Evolutionary conservation across 331 rosid species (phyloP), one percentile per base, ranked within the genome.

Genomic region (Malus hybrid): DNA sequence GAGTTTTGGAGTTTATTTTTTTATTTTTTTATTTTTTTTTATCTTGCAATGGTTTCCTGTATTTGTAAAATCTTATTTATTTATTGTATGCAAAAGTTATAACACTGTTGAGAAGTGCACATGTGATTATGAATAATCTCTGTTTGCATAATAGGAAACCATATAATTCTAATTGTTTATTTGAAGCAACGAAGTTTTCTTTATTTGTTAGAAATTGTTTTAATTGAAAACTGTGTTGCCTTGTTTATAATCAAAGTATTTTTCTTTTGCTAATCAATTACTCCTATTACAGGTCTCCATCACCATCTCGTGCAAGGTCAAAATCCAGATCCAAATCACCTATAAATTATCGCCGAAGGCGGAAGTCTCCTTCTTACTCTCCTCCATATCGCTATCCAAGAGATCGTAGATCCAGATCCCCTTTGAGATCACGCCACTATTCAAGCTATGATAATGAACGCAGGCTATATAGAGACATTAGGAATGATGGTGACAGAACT

Each of bases 271-370:
- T 80, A 44, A 29, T 71, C 80, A 60, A 20, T 65, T 50, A 29
- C 64, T 71, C 24, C 44, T 54, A 75, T 64, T 77, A 54, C 77
- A 91, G 98, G 84, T 93, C 97, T 19, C 96, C 99, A 62, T 87
- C 97, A 56, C 73, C 89, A 10, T 22, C 90, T 68, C 86, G 42
- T 32, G 87, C 80, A 68, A 89, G 81, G 83, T 88, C 93, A 46
- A 85, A 59, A 66, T 90, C 99, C 8, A 94, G 91, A 85, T 94
- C 99, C 28, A 92, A 76, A 86, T 95, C 99, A 79, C 97, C 99
- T 32, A 79, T 87, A 80, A 92, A 24, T 81, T 84, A 86, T 67
- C 89, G 78, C 15, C 84, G 90, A 74, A 89, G 83, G 88, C 84
- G 85, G 84, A 90, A 81, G 67, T 95, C 99, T 75, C 97, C 88